Evolutionary conservation across 495 filamentous ascomycete genomes (phyloP).

Genomic region (Staphylotrichum longicolle): DNA sequence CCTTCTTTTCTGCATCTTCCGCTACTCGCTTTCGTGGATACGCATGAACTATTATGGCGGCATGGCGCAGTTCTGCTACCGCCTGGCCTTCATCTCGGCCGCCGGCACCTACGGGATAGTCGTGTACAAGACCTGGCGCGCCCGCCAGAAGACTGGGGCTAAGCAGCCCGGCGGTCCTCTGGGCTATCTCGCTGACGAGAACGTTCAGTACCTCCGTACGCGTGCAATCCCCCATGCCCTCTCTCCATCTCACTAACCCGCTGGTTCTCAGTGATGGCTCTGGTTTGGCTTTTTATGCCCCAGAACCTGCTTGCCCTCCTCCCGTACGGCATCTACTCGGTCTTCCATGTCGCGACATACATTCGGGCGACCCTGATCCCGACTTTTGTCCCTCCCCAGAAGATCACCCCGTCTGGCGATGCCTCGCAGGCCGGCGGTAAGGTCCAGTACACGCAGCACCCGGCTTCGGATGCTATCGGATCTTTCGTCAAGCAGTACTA

Average conservation of each 20-base stretch:
- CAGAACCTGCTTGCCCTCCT: slow-evolving; percentile 88
- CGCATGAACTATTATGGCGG: slow-evolving; percentile 75
- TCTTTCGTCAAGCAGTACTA: slow-evolving; percentile 97
- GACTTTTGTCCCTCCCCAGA: slow-evolving; percentile 52
- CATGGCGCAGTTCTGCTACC: slow-evolving; percentile 78
- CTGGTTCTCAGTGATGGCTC: slow-evolving; percentile 70
- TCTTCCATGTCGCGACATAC: slow-evolving; percentile 95
- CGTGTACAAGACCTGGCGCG: slow-evolving; percentile 96
- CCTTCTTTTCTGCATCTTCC: slow-evolving; percentile 74
- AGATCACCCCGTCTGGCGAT: slow-evolving; percentile 41
- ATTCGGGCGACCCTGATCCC: slow-evolving; percentile 69
- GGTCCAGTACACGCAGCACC: slow-evolving; percentile 60
- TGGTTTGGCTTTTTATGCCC: slow-evolving; percentile 89
- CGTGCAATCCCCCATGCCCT: not conserved
- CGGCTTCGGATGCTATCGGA: slow-evolving; percentile 77
- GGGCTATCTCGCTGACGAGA: slow-evolving; percentile 79
- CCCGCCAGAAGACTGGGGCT: slow-evolving; percentile 65
- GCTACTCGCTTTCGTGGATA: slow-evolving; percentile 79
- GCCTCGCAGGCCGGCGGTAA: slow-evolving; percentile 58
- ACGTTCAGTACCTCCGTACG: slow-evolving; percentile 92
- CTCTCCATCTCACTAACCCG: slow-evolving; percentile 15
- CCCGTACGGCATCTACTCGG: slow-evolving; percentile 92
- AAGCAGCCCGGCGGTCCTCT: slow-evolving; percentile 56
- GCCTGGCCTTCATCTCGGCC: slow-evolving; percentile 82
- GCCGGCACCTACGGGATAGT: slow-evolving; percentile 95